phyloP scores from a whole-genome alignment of 192 early-diverging fungal species.

The Chytriomyces confervae region DNA sequence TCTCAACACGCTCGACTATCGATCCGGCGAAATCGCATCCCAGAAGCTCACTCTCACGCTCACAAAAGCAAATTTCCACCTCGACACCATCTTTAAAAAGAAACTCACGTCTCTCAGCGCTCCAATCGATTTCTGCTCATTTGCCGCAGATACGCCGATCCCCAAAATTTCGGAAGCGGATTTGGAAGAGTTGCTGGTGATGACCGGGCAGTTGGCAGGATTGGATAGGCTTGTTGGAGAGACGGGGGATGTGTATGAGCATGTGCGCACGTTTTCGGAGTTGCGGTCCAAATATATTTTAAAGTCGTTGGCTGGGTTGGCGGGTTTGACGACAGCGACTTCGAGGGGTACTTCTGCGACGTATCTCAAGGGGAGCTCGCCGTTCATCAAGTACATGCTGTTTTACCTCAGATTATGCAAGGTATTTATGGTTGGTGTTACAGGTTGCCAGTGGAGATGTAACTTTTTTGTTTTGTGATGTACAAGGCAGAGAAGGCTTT shows the following conservation, averaged over 20 bases:
- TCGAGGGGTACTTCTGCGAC: constrained; percentile 25
- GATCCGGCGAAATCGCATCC: constrained; percentile 40
- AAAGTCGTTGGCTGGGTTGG: constrained; percentile 58
- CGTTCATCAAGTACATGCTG: constrained; percentile 66
- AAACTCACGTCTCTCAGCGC: constrained; percentile 15
- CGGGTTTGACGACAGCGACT: constrained; percentile 4
- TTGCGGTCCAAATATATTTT: constrained; percentile 69
- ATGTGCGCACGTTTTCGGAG: constrained; percentile 65
- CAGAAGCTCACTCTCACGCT: constrained; percentile 22
- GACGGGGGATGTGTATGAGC: constrained; percentile 43
- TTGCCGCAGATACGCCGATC: neutral
- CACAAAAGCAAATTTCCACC: constrained; percentile 35
- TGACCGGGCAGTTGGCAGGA: constrained; percentile 43
- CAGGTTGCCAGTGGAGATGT: neutral
- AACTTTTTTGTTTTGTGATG: neutral
- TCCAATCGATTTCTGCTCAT: constrained; percentile 13
- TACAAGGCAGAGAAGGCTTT: constrained; percentile 68
- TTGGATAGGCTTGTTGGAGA: constrained; percentile 39
- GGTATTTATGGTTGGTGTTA: constrained; percentile 39
- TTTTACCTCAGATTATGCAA: constrained; percentile 66
- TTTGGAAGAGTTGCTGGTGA: constrained; percentile 36
- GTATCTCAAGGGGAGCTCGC: constrained; percentile 67
- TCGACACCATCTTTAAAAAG: constrained; percentile 28
- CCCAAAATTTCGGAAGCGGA: constrained; percentile 18
- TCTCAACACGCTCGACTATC: constrained; percentile 47